These are phyloP conservation scores for Antrodiella citrinella DNA, from an alignment of 768 basidiomycete species.

Conservation along the genomic window DNA sequence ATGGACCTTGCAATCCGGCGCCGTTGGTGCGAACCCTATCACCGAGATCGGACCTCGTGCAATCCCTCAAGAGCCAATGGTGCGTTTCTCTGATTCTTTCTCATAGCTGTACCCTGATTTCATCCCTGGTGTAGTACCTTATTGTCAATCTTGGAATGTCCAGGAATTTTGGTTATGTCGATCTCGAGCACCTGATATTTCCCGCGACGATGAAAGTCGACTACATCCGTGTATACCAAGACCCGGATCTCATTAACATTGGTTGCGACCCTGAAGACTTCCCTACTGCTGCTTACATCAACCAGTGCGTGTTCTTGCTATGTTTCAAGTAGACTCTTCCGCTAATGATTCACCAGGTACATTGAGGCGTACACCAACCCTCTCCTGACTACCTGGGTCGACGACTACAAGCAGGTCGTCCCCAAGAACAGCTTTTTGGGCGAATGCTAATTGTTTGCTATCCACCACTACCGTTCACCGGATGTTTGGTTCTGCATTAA, in stretches of 20 bases:
- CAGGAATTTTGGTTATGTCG: constrained; percentile 49
- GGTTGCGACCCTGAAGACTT: constrained; percentile 64
- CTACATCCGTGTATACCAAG: constrained; percentile 75
- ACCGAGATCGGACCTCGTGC: constrained; percentile 64
- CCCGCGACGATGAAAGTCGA: constrained; percentile 64
- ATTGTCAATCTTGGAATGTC: constrained; percentile 55
- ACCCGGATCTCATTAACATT: constrained; percentile 36
- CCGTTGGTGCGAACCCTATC: constrained; percentile 45
- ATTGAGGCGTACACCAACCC: constrained; percentile 65
- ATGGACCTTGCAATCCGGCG: constrained; percentile 65
- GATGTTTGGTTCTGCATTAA: too few relatives aligned
- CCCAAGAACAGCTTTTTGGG: constrained; percentile 44
- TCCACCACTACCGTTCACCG: too few relatives aligned
- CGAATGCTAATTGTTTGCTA: constrained; percentile 25
- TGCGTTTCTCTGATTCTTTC: too few relatives aligned
- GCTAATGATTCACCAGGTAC: constrained; percentile 31
- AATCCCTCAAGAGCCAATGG: constrained; percentile 81
- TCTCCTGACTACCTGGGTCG: constrained; percentile 41
- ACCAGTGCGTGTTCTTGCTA: constrained; percentile 37
- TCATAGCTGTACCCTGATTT: background rate
- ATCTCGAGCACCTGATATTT: constrained; percentile 43
- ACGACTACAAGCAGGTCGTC: constrained; percentile 36
- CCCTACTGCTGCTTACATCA: constrained; percentile 74
- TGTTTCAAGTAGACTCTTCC: background rate
- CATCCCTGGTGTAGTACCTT: constrained; percentile 28